Evolutionary conservation across 768 basidiomycete genomes (phyloP).

Genomic region (Rhizopogon salebrosus): DNA sequence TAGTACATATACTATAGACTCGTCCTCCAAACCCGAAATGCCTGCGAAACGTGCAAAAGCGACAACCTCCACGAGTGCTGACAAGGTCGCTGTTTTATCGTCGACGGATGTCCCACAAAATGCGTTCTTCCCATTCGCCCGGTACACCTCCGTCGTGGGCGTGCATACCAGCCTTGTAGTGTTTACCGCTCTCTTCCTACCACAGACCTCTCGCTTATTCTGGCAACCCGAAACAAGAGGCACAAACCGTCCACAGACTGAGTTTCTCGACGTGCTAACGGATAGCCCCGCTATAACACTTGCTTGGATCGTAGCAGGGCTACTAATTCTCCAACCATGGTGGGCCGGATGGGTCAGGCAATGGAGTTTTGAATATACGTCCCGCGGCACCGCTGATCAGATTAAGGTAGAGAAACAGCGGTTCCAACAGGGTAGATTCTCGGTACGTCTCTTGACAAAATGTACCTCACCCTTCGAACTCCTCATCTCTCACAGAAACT

Average conservation of each 20-base stretch:
- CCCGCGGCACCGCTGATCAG: constrained; percentile 38
- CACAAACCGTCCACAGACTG: constrained; percentile 63
- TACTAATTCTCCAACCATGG: constrained; percentile 53
- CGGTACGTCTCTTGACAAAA: constrained; percentile 26
- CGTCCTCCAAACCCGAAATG: no score
- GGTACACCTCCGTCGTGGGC: constrained; percentile 62
- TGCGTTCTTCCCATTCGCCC: constrained; percentile 42
- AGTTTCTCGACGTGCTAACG: constrained; percentile 65
- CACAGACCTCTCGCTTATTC: constrained; percentile 48
- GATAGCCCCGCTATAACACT: constrained; percentile 53
- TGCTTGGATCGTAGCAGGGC: constrained; percentile 51
- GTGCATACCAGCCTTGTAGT: constrained; percentile 62
- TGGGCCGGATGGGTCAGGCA: constrained; percentile 65
- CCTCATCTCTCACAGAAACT: constrained; percentile 37
- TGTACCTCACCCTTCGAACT: not conserved
- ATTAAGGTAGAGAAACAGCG: constrained; percentile 37
- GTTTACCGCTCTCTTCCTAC: constrained; percentile 67
- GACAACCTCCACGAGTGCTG: not conserved
- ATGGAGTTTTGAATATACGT: constrained; percentile 46
- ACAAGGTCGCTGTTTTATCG: not conserved
- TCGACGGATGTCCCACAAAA: not conserved
- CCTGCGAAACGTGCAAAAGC: not conserved
- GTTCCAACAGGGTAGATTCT: constrained; percentile 32
- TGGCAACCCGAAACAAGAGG: constrained; percentile 28
- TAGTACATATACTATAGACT: no score